phyloP scores from a whole-genome alignment of 1,139 yeast genomes.

The Pneumocystis murina region DNA sequence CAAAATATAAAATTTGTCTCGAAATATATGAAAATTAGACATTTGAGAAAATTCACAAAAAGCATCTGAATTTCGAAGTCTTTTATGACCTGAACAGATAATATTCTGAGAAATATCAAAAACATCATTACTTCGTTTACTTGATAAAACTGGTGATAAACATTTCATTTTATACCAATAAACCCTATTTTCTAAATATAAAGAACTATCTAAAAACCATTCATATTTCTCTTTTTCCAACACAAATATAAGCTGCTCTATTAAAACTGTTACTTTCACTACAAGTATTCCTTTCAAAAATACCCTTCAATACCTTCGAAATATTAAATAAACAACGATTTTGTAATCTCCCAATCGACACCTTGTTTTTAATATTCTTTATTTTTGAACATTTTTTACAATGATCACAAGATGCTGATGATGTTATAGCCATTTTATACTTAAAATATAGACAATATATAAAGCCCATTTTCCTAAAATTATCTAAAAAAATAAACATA shows the following conservation, averaged over 20 bases:
- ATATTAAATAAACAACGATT: neutral
- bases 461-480: too few species aligned
- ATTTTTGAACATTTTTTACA: neutral
- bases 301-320: neutral
- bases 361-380: neutral
- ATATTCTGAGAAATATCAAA: neutral
- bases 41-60: neutral
- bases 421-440: neutral
- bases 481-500: too few species aligned
- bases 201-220: neutral
- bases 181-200: neutral
- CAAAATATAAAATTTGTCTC: neutral
- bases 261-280: neutral
- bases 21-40: neutral
- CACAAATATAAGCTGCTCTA: neutral
- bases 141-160: neutral
- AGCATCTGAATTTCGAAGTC: neutral
- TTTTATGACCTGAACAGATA: neutral
- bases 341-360: too few species aligned
- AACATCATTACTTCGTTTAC: neutral
- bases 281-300: neutral
- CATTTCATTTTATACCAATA: neutral
- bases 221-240: neutral
- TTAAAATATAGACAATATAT: too few species aligned
- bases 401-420: neutral